Evolutionary conservation across 441 rosid species (phyloP), one percentile per base, ranked within the genome.

Genomic region (Populus hybrid): DNA sequence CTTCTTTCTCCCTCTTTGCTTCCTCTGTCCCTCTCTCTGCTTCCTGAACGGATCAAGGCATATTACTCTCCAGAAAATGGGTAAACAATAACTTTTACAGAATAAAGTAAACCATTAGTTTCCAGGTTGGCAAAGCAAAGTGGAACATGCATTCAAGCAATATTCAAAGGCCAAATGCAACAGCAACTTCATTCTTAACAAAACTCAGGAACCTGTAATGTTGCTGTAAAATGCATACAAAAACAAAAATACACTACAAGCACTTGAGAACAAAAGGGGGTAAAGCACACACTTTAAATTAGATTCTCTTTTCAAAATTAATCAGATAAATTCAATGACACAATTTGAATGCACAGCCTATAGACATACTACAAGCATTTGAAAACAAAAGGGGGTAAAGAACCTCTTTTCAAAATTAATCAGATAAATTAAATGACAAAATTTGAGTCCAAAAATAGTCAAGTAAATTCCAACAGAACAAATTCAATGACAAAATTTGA

Each of bases 1-100:
- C 98, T 83, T 94, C 97, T 79, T 91, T 90, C 76, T 92, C 98
- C 83, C 83, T 83, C 85, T 81, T 86, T 61, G 87, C 88, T 79
- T 79, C 83, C 73, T 92, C 96, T 63, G 81, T 77, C 83, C 28
- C 85, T 82, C 84, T 87, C 78, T 92, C 87, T 42, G 85, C 91
- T 85, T 81, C 90, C 97, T 92, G 88, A 77, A 75, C 73, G 54
- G 78, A 79, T 35, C 8, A 84, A 66, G 70, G 42, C 59, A 5
- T 50, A 75, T 73, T 28, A 28, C 54, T 11, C 54, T 46, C 54
- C 54, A 46, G 18, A 46, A 46, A 12, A 46, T 46, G 54, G 5
- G 54, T 46, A 12, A 46, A 46, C 54, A 46, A 46, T 46, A 16
- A 16, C 1, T 5, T 50, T 50, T 50, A 50, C n/a, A 50, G 20